These are phyloP conservation scores for Baorangia bicolor DNA, from an alignment of 768 basidiomycete genomes.

Conservation along the genomic window DNA sequence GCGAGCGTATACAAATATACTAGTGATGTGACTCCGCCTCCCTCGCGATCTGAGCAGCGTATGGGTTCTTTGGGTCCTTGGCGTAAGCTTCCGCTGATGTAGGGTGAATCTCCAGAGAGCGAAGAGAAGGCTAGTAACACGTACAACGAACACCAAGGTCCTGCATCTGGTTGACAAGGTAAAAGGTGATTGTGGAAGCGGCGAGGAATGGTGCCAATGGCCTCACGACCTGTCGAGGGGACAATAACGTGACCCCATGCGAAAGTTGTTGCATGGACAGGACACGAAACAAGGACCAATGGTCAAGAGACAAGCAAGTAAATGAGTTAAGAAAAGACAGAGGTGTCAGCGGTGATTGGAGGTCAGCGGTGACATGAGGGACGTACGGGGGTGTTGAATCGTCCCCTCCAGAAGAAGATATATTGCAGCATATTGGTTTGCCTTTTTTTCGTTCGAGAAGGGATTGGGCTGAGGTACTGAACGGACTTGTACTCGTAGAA, in stretches of 20 bases:
- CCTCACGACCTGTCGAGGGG: constrained; percentile 53
- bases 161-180: constrained; percentile 65
- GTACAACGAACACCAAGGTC: constrained; percentile 68
- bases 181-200: constrained; percentile 63
- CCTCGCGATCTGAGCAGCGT: constrained; percentile 73
- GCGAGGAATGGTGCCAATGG: constrained; percentile 82
- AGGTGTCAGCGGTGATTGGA: neutral
- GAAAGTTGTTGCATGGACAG: neutral
- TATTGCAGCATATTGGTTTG: constrained; percentile 23
- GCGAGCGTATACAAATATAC: neutral
- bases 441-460: neutral
- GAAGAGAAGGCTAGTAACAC: constrained; percentile 31
- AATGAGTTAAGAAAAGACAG: neutral
- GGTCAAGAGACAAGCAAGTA: neutral
- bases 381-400: constrained; percentile 31
- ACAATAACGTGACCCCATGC: neutral
- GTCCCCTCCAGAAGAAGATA: constrained; percentile 27
- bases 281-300: neutral
- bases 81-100: constrained; percentile 60
- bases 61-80: constrained; percentile 81
- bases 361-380: neutral
- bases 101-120: neutral
- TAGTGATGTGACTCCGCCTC: constrained; percentile 49
- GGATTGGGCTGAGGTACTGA: neutral
- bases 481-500: neutral